A percentile compares a stretch with the other conserved stretches of the same genome.
Evolutionary conservation across 192 early-diverging fungal species (phyloP).

Genomic region (Coemansia sp.): DNA sequence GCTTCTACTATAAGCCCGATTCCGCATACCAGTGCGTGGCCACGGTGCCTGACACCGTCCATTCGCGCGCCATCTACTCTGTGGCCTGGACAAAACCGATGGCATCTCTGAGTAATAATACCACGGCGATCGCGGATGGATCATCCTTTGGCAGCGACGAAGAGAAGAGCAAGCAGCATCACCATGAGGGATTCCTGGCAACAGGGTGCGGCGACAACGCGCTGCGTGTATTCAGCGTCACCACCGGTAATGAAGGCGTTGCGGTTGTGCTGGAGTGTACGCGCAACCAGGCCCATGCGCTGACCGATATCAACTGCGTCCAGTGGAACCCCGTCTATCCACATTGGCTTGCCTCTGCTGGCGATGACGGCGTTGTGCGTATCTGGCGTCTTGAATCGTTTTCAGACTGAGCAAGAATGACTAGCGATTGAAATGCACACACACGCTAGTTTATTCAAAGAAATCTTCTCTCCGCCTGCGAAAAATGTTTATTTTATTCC

Average conservation of each 20-base stretch:
- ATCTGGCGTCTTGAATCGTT: conserved; percentile 67
- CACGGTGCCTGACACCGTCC: conserved; percentile 63
- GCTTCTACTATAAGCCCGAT: conserved; percentile 57
- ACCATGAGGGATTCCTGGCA: conserved; percentile 65
- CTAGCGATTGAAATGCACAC: too few relatives aligned
- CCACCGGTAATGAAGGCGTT: not conserved
- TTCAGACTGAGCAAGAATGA: not conserved
- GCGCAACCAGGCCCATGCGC: conserved; percentile 74
- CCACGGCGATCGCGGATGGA: not conserved
- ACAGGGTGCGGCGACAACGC: conserved; percentile 83
- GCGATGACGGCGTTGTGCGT: conserved; percentile 85
- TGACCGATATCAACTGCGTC: conserved; percentile 88
- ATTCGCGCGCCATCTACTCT: conserved; percentile 86
- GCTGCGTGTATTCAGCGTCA: conserved; percentile 64
- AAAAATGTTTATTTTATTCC: too few relatives aligned
- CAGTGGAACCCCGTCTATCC: conserved; percentile 74
- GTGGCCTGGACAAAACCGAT: conserved; percentile 73
- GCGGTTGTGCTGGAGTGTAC: conserved; percentile 37
- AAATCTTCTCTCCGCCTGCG: too few relatives aligned
- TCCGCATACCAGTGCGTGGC: conserved; percentile 70
- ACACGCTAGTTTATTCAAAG: too few relatives aligned
- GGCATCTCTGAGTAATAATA: too few relatives aligned
- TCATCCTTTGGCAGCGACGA: not conserved
- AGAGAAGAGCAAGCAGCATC: conserved; percentile 10
- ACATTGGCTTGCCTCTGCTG: conserved; percentile 80